phyloP scores from a whole-genome alignment of 2,329 filamentous ascomycete species.

The Ceratocystis cacaofunesta region DNA sequence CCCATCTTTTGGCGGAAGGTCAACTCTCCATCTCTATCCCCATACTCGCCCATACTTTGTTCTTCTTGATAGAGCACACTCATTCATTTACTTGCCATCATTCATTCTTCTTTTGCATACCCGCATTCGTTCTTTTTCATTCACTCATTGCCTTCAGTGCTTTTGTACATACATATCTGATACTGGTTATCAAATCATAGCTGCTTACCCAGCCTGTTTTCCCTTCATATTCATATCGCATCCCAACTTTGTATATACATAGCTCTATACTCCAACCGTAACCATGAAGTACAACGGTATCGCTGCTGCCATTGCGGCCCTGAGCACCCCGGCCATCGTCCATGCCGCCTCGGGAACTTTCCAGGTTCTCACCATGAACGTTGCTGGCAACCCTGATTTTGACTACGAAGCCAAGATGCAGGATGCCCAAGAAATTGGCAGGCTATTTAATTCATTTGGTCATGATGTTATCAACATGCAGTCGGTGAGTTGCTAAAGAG shows the following conservation, averaged over 20 bases:
- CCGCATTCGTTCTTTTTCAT: not conserved
- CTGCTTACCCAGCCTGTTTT: too few species aligned
- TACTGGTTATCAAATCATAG: too few species aligned
- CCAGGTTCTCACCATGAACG: conserved; percentile 41
- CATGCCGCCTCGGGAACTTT: conserved; percentile 27
- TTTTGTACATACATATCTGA: not conserved
- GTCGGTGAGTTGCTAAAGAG: conserved; percentile 29
- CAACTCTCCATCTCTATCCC: too few species aligned
- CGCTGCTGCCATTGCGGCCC: conserved; percentile 8
- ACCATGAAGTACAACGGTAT: conserved; percentile 14
- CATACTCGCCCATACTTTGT: not conserved
- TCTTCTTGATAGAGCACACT: not conserved
- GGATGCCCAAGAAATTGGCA: conserved; percentile 41
- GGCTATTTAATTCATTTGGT: conserved; percentile 38
- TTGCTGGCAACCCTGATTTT: conserved; percentile 42
- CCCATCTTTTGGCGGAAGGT: not conserved
- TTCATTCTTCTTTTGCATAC: too few species aligned
- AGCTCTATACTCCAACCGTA: not conserved
- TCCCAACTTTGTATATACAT: not conserved
- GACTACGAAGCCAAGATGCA: conserved; percentile 45
- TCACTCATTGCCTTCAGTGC: too few species aligned
- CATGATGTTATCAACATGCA: conserved; percentile 52
- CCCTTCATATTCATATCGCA: not conserved
- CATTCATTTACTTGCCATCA: too few species aligned
- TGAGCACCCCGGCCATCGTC: conserved; percentile 10